Evolutionary conservation across 257 asterid species (phyloP).

Genomic region (Euphrasia confusa): DNA sequence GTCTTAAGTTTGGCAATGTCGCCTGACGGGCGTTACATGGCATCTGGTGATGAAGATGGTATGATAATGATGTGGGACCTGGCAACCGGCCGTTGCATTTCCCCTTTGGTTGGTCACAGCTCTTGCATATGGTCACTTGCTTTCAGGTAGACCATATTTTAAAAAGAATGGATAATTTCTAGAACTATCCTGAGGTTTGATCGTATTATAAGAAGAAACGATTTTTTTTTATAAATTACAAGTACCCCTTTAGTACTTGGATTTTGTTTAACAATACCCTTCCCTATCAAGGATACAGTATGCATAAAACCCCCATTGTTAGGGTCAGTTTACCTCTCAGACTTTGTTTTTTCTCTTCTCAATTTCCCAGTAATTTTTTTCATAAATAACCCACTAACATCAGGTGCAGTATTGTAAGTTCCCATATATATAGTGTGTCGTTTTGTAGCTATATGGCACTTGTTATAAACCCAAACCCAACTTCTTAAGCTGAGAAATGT

Average conservation of each 20-base stretch:
- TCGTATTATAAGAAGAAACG: too few species aligned
- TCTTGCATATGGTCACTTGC: slow-evolving; percentile 95
- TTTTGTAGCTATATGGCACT: slow-evolving; percentile 1
- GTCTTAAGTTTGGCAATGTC: slow-evolving; percentile 83
- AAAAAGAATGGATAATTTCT: neutral
- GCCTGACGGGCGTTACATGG: slow-evolving; percentile 96
- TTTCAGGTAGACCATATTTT: slow-evolving; percentile 48
- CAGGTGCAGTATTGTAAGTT: neutral
- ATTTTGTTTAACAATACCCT: neutral
- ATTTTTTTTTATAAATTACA: too few species aligned
- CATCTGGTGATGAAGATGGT: slow-evolving; percentile 99
- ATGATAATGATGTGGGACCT: slow-evolving; percentile 98
- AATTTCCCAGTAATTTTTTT: too few species aligned
- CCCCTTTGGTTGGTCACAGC: slow-evolving; percentile 87
- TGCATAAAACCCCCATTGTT: too few species aligned
- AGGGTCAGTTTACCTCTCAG: too few species aligned
- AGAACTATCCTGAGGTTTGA: neutral
- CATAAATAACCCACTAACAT: too few species aligned
- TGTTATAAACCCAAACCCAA: neutral
- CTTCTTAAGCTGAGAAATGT: slow-evolving; percentile 9
- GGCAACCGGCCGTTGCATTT: slow-evolving; percentile 83
- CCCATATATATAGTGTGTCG: neutral
- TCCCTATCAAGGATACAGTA: neutral
- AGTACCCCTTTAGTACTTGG: neutral
- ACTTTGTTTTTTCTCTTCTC: too few species aligned